phyloP scores from a whole-genome alignment of 2,329 filamentous ascomycete genomes.

The Pleomassaria siparia region DNA sequence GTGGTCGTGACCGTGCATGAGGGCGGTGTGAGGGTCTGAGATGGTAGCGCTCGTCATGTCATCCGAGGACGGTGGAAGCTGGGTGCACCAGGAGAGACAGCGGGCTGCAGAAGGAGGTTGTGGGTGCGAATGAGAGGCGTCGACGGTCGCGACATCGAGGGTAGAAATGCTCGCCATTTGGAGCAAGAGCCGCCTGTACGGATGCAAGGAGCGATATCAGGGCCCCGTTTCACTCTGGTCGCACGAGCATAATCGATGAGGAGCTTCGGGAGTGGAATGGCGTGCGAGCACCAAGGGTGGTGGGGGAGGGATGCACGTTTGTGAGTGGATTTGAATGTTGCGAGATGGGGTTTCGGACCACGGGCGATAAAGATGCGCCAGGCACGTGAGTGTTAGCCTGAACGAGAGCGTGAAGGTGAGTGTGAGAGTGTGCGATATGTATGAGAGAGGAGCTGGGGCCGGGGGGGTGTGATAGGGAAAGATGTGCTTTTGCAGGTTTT shows the following conservation, averaged over 20 bases:
- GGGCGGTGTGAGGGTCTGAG: slow-evolving; percentile 34
- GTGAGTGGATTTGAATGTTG: too few species aligned
- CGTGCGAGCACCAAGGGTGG: slow-evolving; percentile 4
- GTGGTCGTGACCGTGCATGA: slow-evolving; percentile 42
- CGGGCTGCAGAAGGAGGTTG: not conserved
- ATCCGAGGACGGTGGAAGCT: slow-evolving; percentile 13
- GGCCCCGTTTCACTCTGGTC: slow-evolving; percentile 4
- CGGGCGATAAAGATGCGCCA: too few species aligned
- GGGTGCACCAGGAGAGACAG: slow-evolving; percentile 30
- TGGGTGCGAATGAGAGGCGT: not conserved
- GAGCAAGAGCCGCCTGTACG: not conserved
- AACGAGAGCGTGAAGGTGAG: too few species aligned
- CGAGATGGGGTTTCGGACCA: too few species aligned
- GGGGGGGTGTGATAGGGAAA: too few species aligned
- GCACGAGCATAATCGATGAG: not conserved
- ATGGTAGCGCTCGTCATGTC: slow-evolving; percentile 8
- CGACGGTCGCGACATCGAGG: not conserved
- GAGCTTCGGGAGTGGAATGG: slow-evolving; percentile 10
- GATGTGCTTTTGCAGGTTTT: too few species aligned
- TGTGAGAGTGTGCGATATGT: too few species aligned
- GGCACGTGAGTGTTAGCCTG: too few species aligned
- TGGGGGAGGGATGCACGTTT: too few species aligned
- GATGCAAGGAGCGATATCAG: slow-evolving; percentile 17
- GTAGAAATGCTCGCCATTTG: not conserved
- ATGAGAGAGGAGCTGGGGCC: too few species aligned